These are phyloP conservation scores for Talaromyces verruculosus DNA, from an alignment of 2,329 filamentous ascomycete species.

Conservation along the genomic window DNA sequence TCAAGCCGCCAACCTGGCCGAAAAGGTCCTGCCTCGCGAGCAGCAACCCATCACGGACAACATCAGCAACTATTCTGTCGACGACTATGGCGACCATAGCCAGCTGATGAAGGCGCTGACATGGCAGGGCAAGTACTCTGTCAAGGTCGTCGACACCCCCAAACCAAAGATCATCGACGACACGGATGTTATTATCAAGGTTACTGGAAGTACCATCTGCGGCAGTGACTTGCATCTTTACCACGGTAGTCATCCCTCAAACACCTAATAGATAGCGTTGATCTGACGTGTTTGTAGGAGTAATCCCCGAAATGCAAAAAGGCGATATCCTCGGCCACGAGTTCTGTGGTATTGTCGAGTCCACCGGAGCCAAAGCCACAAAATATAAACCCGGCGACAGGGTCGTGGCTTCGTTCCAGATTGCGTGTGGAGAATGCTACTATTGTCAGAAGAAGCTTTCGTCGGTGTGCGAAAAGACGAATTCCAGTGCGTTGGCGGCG, in stretches of 20 bases:
- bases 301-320: slow-evolving; percentile 59
- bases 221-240: slow-evolving; percentile 59
- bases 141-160: slow-evolving; percentile 67
- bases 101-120: slow-evolving; percentile 73
- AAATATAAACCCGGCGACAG: slow-evolving; percentile 61
- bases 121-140: slow-evolving; percentile 80
- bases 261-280: background rate
- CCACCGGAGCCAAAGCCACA: slow-evolving; percentile 56
- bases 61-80: slow-evolving; percentile 62
- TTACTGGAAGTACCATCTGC: slow-evolving; percentile 66
- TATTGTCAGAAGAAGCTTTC: slow-evolving; percentile 77
- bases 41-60: slow-evolving; percentile 69
- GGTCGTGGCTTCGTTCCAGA: slow-evolving; percentile 85
- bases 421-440: slow-evolving; percentile 67
- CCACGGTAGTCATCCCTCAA: slow-evolving; percentile 31
- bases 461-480: slow-evolving; percentile 78
- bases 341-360: slow-evolving; percentile 54
- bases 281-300: slow-evolving; percentile 29
- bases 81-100: slow-evolving; percentile 53
- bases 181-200: slow-evolving; percentile 74
- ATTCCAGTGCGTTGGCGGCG: slow-evolving; percentile 67
- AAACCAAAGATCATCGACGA: slow-evolving; percentile 72
- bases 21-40: slow-evolving; percentile 68
- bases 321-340: slow-evolving; percentile 67
- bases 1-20: slow-evolving; percentile 66